phyloP scores from a whole-genome alignment of 345 rosid species.

The Heritiera littoralis region DNA sequence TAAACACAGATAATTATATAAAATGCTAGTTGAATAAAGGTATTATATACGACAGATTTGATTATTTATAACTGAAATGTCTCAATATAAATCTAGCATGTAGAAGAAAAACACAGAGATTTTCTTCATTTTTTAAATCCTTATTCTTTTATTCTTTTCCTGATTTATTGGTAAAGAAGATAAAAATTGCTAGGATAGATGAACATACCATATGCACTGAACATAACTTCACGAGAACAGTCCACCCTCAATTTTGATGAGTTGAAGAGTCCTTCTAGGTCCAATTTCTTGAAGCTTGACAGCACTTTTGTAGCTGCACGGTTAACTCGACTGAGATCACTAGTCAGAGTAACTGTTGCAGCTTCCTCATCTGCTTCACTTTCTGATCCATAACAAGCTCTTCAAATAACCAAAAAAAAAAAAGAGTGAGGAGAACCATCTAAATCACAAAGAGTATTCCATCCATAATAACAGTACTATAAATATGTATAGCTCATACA shows the following conservation, averaged over 20 bases:
- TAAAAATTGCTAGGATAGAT: constrained; percentile 9
- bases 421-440: no score
- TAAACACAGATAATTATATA: not conserved
- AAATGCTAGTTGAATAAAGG: no score
- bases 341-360: constrained; percentile 73
- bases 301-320: constrained; percentile 67
- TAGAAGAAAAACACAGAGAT: not conserved
- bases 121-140: not conserved
- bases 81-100: not conserved
- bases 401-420: constrained; percentile 20
- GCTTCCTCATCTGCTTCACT: constrained; percentile 97
- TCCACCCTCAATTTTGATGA: constrained; percentile 79
- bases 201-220: constrained; percentile 60
- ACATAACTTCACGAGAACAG: constrained; percentile 74
- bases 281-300: constrained; percentile 94
- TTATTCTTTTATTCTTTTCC: not conserved
- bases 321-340: constrained; percentile 78
- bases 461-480: constrained; percentile 2
- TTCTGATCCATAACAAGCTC: constrained; percentile 94
- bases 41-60: no score
- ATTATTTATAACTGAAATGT: no score
- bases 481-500: not conserved
- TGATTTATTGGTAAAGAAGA: not conserved
- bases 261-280: constrained; percentile 90
- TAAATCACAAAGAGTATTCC: not conserved